Conservation (phyloP, 192 early-diverging fungal species). For the Spizellomyces sp. region DNA sequence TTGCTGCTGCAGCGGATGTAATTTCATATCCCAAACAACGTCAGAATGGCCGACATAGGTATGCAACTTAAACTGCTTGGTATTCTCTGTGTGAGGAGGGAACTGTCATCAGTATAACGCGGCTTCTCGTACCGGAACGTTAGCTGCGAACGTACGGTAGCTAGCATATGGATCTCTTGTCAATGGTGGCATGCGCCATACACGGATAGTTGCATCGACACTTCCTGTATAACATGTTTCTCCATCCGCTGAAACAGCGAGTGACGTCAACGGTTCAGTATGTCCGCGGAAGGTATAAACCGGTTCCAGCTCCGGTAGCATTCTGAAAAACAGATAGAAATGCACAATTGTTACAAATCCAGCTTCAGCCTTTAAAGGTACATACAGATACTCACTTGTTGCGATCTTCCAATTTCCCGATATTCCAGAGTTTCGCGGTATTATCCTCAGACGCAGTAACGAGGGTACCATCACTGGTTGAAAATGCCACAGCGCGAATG, state of each 20-base stretch:
- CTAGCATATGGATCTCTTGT: constrained; percentile 58
- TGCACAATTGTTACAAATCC: background rate
- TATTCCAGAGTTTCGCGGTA: constrained; percentile 77
- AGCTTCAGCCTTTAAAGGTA: background rate
- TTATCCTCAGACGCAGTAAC: constrained; percentile 79
- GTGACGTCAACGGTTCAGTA: constrained; percentile 62
- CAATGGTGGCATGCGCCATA: constrained; percentile 63
- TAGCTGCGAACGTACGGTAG: constrained; percentile 28
- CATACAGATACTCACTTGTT: constrained; percentile 6
- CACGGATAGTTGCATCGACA: constrained; percentile 71
- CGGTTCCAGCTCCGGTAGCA: constrained; percentile 61
- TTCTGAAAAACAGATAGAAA: constrained; percentile 6
- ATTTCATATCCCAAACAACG: constrained; percentile 80
- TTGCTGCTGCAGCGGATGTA: constrained; percentile 58
- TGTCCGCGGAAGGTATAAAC: constrained; percentile 80
- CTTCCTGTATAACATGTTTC: constrained; percentile 69
- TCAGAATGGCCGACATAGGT: constrained; percentile 81
- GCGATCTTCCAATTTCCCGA: constrained; percentile 31
- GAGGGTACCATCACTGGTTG: constrained; percentile 56
- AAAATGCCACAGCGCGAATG: constrained; percentile 63
- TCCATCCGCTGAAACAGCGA: constrained; percentile 64
- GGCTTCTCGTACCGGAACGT: background rate
- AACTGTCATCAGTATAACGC: background rate
- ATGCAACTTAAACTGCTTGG: constrained; percentile 43
- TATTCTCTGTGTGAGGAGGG: constrained; percentile 3